Base-by-base conservation (phyloP, 305 asterid genomes). In the Fraxinus velutina region DNA sequence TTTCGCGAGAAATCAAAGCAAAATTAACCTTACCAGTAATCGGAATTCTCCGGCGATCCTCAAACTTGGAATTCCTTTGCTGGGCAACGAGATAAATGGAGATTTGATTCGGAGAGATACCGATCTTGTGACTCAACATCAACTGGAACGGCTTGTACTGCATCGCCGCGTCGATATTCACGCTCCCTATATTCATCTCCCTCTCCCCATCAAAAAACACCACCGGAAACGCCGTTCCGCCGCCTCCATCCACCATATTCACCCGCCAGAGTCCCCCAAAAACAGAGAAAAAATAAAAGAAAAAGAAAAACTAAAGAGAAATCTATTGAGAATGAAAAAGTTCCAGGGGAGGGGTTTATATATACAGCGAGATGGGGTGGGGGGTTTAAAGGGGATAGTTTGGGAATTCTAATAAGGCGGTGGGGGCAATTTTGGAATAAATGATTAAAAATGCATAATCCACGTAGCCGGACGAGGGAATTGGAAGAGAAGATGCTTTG, bases 21-120 rank as follows among this genome's bases (percentile, higher is more conserved):
- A 93, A 95, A 76, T 93, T 90, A 72, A 89, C 92, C 79, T 93
- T 95, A 0, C 92, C 91, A 71, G 97, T 95, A 71, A 95, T 77
- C 44, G 97, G 98, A 22, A 87, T 87, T 64, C 86, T 83, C 64
- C 91, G 86, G 15, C 94, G 93, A 22, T 86, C 86, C 78, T 91
- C 92, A 55, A 81, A 73, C 33, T 70, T 85, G 0, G 87, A 84
- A 9, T 24, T 66, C 76, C 78, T 86, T 55, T 76, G 73, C 87
- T 87, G 85, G 81, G 88, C 88, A 73, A 89, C 87, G 75, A 93
- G 89, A 83, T 91, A 95, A 82, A 92, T 93, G 3, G 98, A 91
- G 80, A 95, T 90, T 85, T 91, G 95, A 73, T 95, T 95, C 24
- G 97, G 97, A 0, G 97, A 93, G 55, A 95, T 89, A 73, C 99